Evolutionary conservation across 129 eudicot genomes (phyloP).

Genomic region (Calendula officinalis): DNA sequence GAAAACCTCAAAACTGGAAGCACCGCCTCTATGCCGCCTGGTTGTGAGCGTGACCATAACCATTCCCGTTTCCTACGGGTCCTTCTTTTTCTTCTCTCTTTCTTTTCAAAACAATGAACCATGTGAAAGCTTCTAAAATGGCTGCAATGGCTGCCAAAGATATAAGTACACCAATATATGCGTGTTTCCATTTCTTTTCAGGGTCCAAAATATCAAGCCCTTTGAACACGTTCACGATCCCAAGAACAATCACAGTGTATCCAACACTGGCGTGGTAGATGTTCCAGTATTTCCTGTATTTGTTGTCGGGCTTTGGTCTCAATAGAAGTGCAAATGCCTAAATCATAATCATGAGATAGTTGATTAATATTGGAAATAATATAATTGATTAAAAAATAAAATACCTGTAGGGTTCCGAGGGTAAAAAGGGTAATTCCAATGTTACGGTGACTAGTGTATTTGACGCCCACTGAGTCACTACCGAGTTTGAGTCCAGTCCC

Average conservation of each 20-base stretch:
- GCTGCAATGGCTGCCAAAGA: conserved; percentile 49
- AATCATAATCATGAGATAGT: conserved; percentile 9
- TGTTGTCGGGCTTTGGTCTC: conserved; percentile 91
- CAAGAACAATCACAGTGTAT: conserved; percentile 53
- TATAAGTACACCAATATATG: conserved; percentile 65
- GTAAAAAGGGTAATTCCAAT: conserved; percentile 70
- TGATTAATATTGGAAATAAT: neutral
- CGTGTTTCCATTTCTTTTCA: conserved; percentile 69
- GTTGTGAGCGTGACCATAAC: conserved; percentile 30
- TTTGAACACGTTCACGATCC: conserved; percentile 60
- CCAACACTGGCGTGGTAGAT: conserved; percentile 65
- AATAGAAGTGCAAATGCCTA: conserved; percentile 74
- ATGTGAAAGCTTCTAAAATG: conserved; percentile 68
- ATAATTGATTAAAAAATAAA: no score
- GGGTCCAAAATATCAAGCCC: conserved; percentile 85
- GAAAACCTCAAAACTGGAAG: conserved; percentile 21
- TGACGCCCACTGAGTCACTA: conserved; percentile 57
- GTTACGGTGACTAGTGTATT: conserved; percentile 50
- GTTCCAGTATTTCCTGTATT: conserved; percentile 83
- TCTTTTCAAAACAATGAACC: conserved; percentile 58
- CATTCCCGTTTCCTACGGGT: conserved; percentile 43
- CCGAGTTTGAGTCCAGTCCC: conserved; percentile 88
- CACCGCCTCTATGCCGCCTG: conserved; percentile 30
- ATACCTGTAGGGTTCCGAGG: conserved; percentile 90
- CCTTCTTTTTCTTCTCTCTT: conserved; percentile 40